phyloP scores from a whole-genome alignment of 257 asterid species.

The Nicotiana tabacum region DNA sequence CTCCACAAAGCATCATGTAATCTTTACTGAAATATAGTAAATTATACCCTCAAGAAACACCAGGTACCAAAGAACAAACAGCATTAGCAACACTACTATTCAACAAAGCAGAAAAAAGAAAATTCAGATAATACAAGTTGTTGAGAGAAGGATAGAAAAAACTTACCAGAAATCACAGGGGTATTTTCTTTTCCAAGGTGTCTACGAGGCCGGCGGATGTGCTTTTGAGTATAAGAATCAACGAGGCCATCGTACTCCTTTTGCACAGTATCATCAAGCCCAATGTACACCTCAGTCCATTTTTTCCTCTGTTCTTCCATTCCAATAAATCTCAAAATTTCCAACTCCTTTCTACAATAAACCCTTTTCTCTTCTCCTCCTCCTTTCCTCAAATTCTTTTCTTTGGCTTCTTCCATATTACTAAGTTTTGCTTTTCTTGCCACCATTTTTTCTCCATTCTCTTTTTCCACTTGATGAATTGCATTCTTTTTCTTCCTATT shows the following conservation, averaged over 20 bases:
- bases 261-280: constrained; percentile 41
- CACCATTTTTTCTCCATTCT: constrained; percentile 3
- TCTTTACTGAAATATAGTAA: neutral
- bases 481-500: constrained; percentile 6
- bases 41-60: constrained; percentile 4
- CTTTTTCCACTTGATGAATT: neutral
- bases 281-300: constrained; percentile 70
- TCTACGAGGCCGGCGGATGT: constrained; percentile 14
- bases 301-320: constrained; percentile 57
- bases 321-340: constrained; percentile 47
- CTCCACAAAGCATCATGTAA: neutral
- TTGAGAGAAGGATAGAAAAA: neutral
- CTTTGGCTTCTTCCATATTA: constrained; percentile 17
- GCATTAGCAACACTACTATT: neutral
- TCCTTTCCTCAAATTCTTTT: constrained; percentile 5
- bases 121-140: neutral
- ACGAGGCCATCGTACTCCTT: constrained; percentile 51
- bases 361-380: constrained; percentile 34
- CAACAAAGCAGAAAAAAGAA: neutral
- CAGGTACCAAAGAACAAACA: neutral
- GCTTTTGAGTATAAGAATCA: constrained; percentile 20
- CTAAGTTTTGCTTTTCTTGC: constrained; percentile 30
- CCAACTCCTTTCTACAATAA: constrained; percentile 60
- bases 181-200: constrained; percentile 33
- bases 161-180: constrained; percentile 32